Base-by-base conservation (phyloP, 2,329 filamentous ascomycete genomes). In the Incumbomyces lentus region DNA sequence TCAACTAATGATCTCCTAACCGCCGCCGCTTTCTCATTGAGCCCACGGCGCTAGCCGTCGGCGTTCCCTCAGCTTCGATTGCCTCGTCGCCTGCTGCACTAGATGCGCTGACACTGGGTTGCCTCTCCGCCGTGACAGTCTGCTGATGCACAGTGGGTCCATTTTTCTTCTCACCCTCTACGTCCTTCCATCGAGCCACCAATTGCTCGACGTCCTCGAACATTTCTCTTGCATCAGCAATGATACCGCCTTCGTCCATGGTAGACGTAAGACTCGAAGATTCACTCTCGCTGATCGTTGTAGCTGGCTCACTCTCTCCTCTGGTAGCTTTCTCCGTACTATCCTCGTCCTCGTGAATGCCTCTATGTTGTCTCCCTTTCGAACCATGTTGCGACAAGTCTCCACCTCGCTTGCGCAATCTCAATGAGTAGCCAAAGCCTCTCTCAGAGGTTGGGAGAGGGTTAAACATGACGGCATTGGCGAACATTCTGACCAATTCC, bases 391-490 rank as follows among this genome's bases (percentile, higher is more conserved):
- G 6, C 22, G 19, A 33, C 66, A 57, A 76, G 63, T 52, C 56
- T 26, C 52, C 54, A 40, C 46, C 55, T 29, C 46, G 35, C 40
- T 49, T 54, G 13, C 53, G 46, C 11, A 55, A 49, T 6, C 54
- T 64, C 53, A 88, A 84, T 0, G 73, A 68, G 1, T 74, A 70
- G 0, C 82, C 82, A 8, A 83, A 79, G 0, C 84, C 83, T 19
- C 82, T 77, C 54, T 84, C 73, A 13, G 50, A 52, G 3, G 34
- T 47, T 0, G 83, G 81, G 52, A 94, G 86, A 0, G 85, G 81
- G 58, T 96, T 96, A 71, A 95, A 98, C 92, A 98, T 96, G 65
- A 95, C 84, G 14, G 92, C 90, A 59, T 96, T 96, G 55, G 88
- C 87, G 63, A 96, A 95, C 86, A 96, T 95, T 58, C 93, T 85